A percentile compares a stretch with the other conserved stretches of the same genome.
phyloP scores from a whole-genome alignment of 371 early-diverging fungal species.

The Mucor indicus region DNA sequence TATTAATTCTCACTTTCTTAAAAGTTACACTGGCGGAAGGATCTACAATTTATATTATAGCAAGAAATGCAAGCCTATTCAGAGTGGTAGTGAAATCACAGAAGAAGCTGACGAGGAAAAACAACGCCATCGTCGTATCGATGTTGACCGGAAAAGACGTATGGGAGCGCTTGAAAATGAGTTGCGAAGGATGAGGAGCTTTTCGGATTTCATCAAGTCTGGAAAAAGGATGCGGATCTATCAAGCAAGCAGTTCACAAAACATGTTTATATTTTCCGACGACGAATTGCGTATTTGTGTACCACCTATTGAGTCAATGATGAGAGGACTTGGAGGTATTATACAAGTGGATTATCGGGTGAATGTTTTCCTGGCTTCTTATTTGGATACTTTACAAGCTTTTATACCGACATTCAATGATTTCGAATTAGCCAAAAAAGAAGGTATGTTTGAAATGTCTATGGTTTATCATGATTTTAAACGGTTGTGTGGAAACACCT shows the following conservation, averaged over 20 bases:
- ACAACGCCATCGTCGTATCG: not conserved
- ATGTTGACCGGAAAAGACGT: not conserved
- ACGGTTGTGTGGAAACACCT: not conserved
- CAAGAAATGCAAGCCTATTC: conserved; percentile 1
- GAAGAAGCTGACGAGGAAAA: not conserved
- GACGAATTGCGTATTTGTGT: not conserved
- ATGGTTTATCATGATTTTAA: conserved; percentile 1
- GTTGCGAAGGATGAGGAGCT: conserved; percentile 3
- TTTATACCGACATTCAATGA: conserved; percentile 4
- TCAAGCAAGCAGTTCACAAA: conserved; percentile 2
- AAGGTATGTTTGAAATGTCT: not conserved
- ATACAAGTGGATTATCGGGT: conserved; percentile 1
- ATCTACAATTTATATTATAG: not conserved
- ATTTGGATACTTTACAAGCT: not conserved
- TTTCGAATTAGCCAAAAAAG: conserved; percentile 2
- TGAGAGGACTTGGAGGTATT: conserved; percentile 1
- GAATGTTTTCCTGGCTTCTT: conserved; percentile 2
- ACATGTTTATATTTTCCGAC: not conserved
- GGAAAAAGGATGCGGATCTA: conserved; percentile 1
- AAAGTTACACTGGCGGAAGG: not conserved
- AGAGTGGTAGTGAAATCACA: too few species aligned
- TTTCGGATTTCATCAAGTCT: not conserved
- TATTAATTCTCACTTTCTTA: not conserved
- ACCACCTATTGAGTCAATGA: conserved; percentile 2
- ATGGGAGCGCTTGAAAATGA: not conserved